These are phyloP conservation scores for Rubus idaeus DNA, from an alignment of 306 rosid genomes.

Conservation along the genomic window DNA sequence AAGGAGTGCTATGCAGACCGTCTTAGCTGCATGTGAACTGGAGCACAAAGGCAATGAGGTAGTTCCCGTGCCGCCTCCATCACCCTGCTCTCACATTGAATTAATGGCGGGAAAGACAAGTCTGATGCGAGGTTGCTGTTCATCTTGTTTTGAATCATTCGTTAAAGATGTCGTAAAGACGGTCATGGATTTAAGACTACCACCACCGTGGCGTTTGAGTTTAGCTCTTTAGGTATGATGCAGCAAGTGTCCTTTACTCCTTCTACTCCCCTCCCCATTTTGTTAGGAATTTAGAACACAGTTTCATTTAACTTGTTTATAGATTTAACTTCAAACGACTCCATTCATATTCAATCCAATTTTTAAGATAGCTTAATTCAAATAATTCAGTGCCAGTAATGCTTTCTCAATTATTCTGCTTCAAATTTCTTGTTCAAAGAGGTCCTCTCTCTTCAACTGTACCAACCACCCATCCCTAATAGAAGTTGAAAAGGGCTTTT, in stretches of 20 bases:
- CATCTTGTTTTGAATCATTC: slow-evolving; percentile 74
- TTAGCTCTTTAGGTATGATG: slow-evolving; percentile 55
- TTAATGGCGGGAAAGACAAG: slow-evolving; percentile 49
- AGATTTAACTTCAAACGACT: slow-evolving; percentile 40
- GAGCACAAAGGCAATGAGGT: slow-evolving; percentile 61
- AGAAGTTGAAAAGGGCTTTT: neutral
- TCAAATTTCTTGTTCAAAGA: neutral
- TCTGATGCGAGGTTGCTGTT: slow-evolving; percentile 71
- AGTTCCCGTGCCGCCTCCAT: slow-evolving; percentile 51
- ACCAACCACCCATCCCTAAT: neutral
- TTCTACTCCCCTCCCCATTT: slow-evolving; percentile 27
- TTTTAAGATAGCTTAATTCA: slow-evolving; percentile 23
- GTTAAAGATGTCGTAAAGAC: slow-evolving; percentile 66
- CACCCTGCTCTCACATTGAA: slow-evolving; percentile 71
- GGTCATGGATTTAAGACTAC: slow-evolving; percentile 48
- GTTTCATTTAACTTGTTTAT: slow-evolving; percentile 53
- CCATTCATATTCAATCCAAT: slow-evolving; percentile 30
- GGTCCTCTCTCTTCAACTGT: neutral
- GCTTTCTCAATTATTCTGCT: neutral
- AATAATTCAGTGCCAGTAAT: neutral
- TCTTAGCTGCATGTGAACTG: slow-evolving; percentile 74
- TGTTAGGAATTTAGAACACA: slow-evolving; percentile 43
- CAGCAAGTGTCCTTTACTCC: slow-evolving; percentile 7
- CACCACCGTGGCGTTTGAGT: slow-evolving; percentile 46
- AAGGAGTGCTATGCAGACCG: slow-evolving; percentile 54